Evolutionary conservation across 108 stramenopile species (phyloP).

Genomic region (Craspedostauros australis): DNA sequence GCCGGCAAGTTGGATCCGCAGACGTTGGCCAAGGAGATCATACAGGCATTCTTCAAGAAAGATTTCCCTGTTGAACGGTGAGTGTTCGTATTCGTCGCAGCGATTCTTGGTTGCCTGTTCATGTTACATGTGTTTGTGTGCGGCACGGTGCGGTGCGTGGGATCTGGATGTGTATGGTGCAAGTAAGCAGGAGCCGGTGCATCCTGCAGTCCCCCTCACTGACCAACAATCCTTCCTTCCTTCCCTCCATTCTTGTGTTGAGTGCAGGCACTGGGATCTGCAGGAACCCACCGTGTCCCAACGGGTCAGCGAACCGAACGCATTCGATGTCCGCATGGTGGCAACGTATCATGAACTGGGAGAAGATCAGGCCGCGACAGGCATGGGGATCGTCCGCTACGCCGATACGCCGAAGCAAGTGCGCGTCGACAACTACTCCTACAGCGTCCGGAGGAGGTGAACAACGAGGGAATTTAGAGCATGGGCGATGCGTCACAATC

Average conservation of each 20-base stretch:
- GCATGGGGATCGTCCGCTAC: constrained; percentile 22
- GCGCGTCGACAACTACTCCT: constrained; percentile 21
- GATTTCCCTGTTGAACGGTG: constrained; percentile 19
- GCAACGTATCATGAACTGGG: constrained; percentile 26
- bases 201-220: not conserved
- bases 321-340: constrained; percentile 16
- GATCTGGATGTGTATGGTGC: too few relatives aligned
- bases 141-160: too few relatives aligned
- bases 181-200: not conserved
- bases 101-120: not conserved
- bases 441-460: too few relatives aligned
- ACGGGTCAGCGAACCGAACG: not conserved
- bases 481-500: too few relatives aligned
- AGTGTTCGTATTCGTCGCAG: not conserved
- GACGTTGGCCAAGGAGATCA: constrained; percentile 22
- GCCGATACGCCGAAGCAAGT: constrained; percentile 13
- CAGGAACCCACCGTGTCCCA: constrained; percentile 19
- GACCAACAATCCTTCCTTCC: not conserved
- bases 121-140: not conserved
- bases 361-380: constrained; percentile 11
- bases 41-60: constrained; percentile 28
- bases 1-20: constrained; percentile 12
- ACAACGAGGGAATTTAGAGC: too few relatives aligned
- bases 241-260: not conserved
- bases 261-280: constrained; percentile 23